Evolutionary conservation across 2,329 filamentous ascomycete species (phyloP).

Genomic region (Cephalotrichum gorgonifer): DNA sequence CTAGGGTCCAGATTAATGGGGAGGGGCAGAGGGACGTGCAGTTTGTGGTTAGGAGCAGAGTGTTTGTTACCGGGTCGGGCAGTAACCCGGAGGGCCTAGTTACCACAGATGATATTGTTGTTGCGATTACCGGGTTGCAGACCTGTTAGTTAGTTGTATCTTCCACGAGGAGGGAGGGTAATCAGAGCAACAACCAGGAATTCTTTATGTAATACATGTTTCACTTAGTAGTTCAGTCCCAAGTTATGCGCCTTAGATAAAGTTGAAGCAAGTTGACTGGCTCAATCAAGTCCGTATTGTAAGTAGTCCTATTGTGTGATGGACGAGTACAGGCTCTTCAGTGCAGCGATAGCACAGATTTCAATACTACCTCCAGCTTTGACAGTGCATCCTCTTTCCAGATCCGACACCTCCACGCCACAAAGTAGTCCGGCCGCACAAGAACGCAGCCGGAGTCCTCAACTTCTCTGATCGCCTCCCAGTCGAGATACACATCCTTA

Average conservation of each 20-base stretch:
- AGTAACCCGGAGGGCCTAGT: background rate
- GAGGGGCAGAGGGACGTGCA: conserved; percentile 1
- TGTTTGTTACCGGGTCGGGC: background rate
- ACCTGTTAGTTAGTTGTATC: too few relatives aligned
- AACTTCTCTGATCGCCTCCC: conserved; percentile 42
- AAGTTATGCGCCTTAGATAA: too few relatives aligned
- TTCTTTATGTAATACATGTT: too few relatives aligned
- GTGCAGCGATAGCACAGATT: too few relatives aligned
- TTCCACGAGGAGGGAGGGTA: too few relatives aligned
- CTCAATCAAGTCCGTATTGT: too few relatives aligned
- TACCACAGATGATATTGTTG: conserved; percentile 1
- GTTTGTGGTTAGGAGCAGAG: conserved; percentile 1
- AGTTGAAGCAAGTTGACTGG: too few relatives aligned
- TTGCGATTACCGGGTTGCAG: background rate
- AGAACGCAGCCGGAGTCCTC: conserved; percentile 48
- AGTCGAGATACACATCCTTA: conserved; percentile 53
- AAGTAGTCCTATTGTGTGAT: too few relatives aligned
- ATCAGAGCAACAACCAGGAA: too few relatives aligned
- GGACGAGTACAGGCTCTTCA: too few relatives aligned
- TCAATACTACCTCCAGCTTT: background rate
- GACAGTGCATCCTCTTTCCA: background rate
- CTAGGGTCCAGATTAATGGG: background rate
- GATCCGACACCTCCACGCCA: conserved; percentile 32
- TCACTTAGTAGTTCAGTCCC: too few relatives aligned
- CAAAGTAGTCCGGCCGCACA: conserved; percentile 47